A percentile compares a stretch with the other conserved stretches of the same genome.
Evolutionary conservation across 441 rosid genomes (phyloP).

Genomic region (Lepidium campestre): DNA sequence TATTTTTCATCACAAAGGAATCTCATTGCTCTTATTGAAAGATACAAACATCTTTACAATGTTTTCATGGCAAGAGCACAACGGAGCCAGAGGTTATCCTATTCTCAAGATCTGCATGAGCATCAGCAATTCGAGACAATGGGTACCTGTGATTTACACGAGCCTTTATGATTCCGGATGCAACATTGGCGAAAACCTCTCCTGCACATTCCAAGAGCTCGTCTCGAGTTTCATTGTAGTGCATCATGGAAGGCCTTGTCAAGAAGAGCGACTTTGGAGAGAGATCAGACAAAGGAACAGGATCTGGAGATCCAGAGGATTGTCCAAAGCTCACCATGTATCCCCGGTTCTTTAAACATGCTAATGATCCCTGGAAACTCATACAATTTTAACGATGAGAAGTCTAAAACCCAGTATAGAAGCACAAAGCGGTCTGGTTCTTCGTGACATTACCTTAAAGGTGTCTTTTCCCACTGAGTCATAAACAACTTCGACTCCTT

Average conservation of each 20-base stretch:
- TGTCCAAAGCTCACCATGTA: slow-evolving; percentile 89
- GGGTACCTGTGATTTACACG: slow-evolving; percentile 71
- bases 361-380: slow-evolving; percentile 66
- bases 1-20: slow-evolving; percentile 2
- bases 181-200: slow-evolving; percentile 55
- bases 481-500: slow-evolving; percentile 81
- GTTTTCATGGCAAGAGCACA: slow-evolving; percentile 59
- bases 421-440: neutral
- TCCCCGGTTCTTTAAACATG: slow-evolving; percentile 68
- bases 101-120: slow-evolving; percentile 70
- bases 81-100: slow-evolving; percentile 68
- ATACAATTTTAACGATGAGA: neutral
- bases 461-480: slow-evolving; percentile 95
- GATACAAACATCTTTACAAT: neutral
- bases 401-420: neutral
- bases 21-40: slow-evolving; percentile 6
- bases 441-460: slow-evolving; percentile 45
- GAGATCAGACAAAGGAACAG: slow-evolving; percentile 65
- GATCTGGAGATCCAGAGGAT: slow-evolving; percentile 78
- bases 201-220: slow-evolving; percentile 76
- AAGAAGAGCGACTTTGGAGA: slow-evolving; percentile 66
- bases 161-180: slow-evolving; percentile 57
- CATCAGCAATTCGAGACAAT: slow-evolving; percentile 61
- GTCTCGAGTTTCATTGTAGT: slow-evolving; percentile 56
- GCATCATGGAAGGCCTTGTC: slow-evolving; percentile 76